Conservation (phyloP, 2,329 filamentous ascomycete species). For the Chrysoporthe cubensis region DNA sequence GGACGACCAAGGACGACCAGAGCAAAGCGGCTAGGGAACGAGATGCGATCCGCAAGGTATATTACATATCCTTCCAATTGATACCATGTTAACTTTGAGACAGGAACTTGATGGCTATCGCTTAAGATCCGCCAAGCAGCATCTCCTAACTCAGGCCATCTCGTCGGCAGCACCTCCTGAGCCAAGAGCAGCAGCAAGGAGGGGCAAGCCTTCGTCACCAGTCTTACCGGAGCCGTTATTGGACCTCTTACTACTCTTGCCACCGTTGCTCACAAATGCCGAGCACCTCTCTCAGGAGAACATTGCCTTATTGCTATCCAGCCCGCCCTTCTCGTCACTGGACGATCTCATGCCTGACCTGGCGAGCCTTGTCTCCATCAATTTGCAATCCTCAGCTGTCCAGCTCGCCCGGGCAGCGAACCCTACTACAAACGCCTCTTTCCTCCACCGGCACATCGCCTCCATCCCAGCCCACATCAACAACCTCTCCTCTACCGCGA, state of each 20-base stretch:
- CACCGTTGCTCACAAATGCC: constrained; percentile 50
- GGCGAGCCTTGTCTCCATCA: constrained; percentile 50
- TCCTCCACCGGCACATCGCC: constrained; percentile 61
- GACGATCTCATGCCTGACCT: constrained; percentile 53
- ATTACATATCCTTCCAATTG: constrained; percentile 21
- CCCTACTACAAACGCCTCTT: constrained; percentile 57
- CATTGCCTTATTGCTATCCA: constrained; percentile 51
- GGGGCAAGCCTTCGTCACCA: constrained; percentile 30
- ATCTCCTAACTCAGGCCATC: constrained; percentile 57
- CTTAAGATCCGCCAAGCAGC: constrained; percentile 50
- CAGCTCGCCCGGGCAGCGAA: constrained; percentile 52
- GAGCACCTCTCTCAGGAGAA: constrained; percentile 42
- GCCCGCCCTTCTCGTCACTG: constrained; percentile 54
- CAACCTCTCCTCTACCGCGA: constrained; percentile 41
- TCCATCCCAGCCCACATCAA: constrained; percentile 48
- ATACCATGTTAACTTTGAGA: not conserved
- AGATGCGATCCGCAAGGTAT: constrained; percentile 53
- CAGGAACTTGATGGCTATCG: constrained; percentile 57
- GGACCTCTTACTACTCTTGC: constrained; percentile 60
- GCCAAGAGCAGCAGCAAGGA: constrained; percentile 27
- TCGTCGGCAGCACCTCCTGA: constrained; percentile 44
- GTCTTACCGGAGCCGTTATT: constrained; percentile 49
- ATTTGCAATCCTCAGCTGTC: constrained; percentile 54
- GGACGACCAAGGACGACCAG: constrained; percentile 58
- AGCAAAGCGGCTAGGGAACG: constrained; percentile 49